These are phyloP conservation scores for Aspergillus oerlinghausenensis DNA, from an alignment of 2,329 filamentous ascomycete species.

Conservation along the genomic window DNA sequence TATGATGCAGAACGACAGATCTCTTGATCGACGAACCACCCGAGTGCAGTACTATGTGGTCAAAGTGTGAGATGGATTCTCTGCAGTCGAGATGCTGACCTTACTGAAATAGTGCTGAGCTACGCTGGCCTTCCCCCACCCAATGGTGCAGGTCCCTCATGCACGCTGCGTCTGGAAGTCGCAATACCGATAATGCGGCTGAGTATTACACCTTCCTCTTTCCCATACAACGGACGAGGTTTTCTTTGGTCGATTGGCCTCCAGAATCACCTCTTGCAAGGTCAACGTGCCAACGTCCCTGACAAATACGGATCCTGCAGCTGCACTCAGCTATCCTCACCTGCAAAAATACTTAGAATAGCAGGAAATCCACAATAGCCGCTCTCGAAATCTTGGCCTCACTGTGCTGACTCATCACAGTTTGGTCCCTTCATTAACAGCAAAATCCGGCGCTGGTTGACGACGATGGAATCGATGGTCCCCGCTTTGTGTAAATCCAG, in stretches of 20 bases:
- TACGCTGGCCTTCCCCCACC: constrained; percentile 16
- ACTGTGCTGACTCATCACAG: neutral
- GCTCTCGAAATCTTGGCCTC: constrained; percentile 1
- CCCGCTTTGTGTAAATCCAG: neutral
- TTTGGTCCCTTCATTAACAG: neutral
- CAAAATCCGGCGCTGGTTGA: neutral
- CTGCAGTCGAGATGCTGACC: constrained; percentile 17
- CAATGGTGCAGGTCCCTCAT: constrained; percentile 11
- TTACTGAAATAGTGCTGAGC: constrained; percentile 19
- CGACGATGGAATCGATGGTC: neutral
- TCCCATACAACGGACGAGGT: constrained; percentile 1
- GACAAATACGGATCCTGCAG: constrained; percentile 16
- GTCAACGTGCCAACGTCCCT: constrained; percentile 4
- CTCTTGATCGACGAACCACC: constrained; percentile 11
- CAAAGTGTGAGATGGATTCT: constrained; percentile 10
- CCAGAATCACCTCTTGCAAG: constrained; percentile 3
- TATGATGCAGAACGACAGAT: constrained; percentile 7
- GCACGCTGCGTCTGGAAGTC: constrained; percentile 3
- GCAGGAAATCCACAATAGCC: constrained; percentile 10
- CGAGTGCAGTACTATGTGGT: constrained; percentile 9
- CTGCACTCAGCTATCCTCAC: constrained; percentile 18
- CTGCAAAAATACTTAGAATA: constrained; percentile 14
- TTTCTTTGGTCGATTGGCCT: neutral
- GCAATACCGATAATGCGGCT: constrained; percentile 9
- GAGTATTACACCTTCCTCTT: constrained; percentile 14